Conservation (phyloP, 768 basidiomycete genomes). For the Tricholoma bakamatsutake region DNA sequence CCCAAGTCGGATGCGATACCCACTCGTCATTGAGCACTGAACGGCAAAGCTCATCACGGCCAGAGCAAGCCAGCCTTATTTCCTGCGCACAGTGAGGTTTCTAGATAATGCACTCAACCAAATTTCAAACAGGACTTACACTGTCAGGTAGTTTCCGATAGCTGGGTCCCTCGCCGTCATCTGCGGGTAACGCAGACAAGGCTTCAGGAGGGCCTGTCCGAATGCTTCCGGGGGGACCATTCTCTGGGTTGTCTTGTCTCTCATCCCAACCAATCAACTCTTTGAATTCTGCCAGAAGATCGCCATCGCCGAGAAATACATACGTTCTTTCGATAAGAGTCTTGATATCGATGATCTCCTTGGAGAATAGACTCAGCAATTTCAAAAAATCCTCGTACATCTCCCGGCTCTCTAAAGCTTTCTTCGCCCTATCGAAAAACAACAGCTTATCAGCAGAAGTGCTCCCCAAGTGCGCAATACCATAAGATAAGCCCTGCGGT, state of each 20-base stretch:
- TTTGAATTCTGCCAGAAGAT: slow-evolving; percentile 80
- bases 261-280: slow-evolving; percentile 80
- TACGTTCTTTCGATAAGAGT: slow-evolving; percentile 77
- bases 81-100: slow-evolving; percentile 48
- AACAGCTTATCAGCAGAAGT: slow-evolving; percentile 68
- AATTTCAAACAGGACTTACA: slow-evolving; percentile 44
- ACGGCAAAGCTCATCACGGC: slow-evolving; percentile 89
- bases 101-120: background rate
- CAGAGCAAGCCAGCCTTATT: slow-evolving; percentile 85
- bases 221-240: slow-evolving; percentile 74
- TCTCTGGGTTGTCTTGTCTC: slow-evolving; percentile 49
- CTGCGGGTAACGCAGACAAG: slow-evolving; percentile 71
- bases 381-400: slow-evolving; percentile 94
- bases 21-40: slow-evolving; percentile 96
- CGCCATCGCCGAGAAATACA: slow-evolving; percentile 76
- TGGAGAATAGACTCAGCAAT: slow-evolving; percentile 83
- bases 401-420: slow-evolving; percentile 65
- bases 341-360: slow-evolving; percentile 84
- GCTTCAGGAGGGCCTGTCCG: slow-evolving; percentile 73
- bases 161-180: slow-evolving; percentile 87
- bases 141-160: slow-evolving; percentile 85
- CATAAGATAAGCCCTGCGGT: slow-evolving; percentile 20
- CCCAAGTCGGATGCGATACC: slow-evolving; percentile 99
- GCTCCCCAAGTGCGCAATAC: slow-evolving; percentile 26
- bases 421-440: slow-evolving; percentile 94